Percentiles rank a stretch among this genome's conserved stretches.
phyloP scores from a whole-genome alignment of 1,139 yeast genomes.

The Yamadazyma buinensis region DNA sequence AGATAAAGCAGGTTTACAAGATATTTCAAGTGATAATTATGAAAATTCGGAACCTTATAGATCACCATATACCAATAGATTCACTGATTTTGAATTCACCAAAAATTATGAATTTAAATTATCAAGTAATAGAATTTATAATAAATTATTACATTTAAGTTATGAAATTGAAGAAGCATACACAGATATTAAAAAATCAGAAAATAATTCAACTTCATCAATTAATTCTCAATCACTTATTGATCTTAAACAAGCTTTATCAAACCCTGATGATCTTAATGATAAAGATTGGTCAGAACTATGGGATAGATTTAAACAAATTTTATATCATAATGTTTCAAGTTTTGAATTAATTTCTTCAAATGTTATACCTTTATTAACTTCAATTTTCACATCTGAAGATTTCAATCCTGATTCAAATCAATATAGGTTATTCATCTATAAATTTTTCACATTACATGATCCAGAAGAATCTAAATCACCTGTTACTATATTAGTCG shows the following conservation, averaged over 20 bases:
- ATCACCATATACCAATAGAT: constrained; percentile 23
- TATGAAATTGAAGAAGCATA: constrained; percentile 20
- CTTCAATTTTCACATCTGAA: constrained; percentile 33
- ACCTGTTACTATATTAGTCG: constrained; percentile 19
- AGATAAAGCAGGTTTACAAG: constrained; percentile 6
- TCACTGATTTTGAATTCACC: constrained; percentile 30
- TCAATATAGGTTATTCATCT: constrained; percentile 42
- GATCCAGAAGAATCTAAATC: constrained; percentile 18
- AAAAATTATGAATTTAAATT: constrained; percentile 25
- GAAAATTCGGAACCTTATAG: constrained; percentile 10
- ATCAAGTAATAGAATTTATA: constrained; percentile 18
- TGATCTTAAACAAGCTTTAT: constrained; percentile 15
- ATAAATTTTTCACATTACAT: constrained; percentile 34
- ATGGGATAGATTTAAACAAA: constrained; percentile 45
- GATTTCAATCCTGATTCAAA: constrained; percentile 17
- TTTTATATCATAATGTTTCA: constrained; percentile 40
- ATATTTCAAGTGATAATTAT: constrained; percentile 7
- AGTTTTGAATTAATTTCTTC: constrained; percentile 76
- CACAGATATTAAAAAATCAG: constrained; percentile 14
- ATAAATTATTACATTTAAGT: constrained; percentile 17
- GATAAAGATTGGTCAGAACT: constrained; percentile 32
- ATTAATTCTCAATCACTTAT: constrained; percentile 18
- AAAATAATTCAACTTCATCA: constrained; percentile 12
- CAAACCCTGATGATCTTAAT: neutral
- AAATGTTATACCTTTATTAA: constrained; percentile 53